Evolutionary conservation across 2,329 filamentous ascomycete species (phyloP).

Genomic region (Phyllosticta citriasiana): DNA sequence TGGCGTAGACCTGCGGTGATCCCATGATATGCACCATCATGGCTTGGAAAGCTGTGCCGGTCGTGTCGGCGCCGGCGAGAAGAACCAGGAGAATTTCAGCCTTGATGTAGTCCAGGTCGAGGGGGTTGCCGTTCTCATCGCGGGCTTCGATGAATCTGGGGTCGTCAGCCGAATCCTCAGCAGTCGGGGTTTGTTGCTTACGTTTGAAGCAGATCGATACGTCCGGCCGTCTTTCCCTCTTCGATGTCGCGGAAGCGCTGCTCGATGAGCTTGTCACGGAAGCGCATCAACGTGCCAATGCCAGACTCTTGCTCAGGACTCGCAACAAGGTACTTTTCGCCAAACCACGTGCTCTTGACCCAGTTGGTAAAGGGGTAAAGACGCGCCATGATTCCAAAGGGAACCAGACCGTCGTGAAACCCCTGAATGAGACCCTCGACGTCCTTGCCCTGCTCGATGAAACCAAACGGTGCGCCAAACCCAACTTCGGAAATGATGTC

Average conservation of each 20-base stretch:
- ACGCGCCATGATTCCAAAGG: slow-evolving; percentile 43
- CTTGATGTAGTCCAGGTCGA: slow-evolving; percentile 43
- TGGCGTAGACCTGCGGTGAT: slow-evolving; percentile 32
- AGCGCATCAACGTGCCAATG: slow-evolving; percentile 48
- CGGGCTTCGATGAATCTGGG: slow-evolving; percentile 27
- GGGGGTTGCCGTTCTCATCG: slow-evolving; percentile 31
- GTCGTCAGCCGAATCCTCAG: background rate
- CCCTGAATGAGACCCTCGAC: slow-evolving; percentile 45
- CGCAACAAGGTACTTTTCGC: slow-evolving; percentile 43
- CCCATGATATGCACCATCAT: slow-evolving; percentile 36
- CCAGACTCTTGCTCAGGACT: slow-evolving; percentile 44
- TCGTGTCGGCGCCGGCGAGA: slow-evolving; percentile 44
- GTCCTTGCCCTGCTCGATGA: slow-evolving; percentile 43
- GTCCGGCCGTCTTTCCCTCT: slow-evolving; percentile 33
- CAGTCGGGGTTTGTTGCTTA: background rate
- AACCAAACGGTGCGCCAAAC: slow-evolving; percentile 48
- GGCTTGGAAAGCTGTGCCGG: slow-evolving; percentile 41
- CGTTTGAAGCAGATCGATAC: slow-evolving; percentile 46
- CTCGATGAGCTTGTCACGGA: slow-evolving; percentile 44
- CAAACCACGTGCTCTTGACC: slow-evolving; percentile 44
- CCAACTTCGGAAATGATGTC: slow-evolving; percentile 48
- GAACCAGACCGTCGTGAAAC: slow-evolving; percentile 43
- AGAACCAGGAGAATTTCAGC: slow-evolving; percentile 44
- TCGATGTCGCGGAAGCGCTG: slow-evolving; percentile 40
- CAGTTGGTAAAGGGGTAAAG: slow-evolving; percentile 46